phyloP scores from a whole-genome alignment of 352 stramenopile species.

The Globisporangium takayamanum region DNA sequence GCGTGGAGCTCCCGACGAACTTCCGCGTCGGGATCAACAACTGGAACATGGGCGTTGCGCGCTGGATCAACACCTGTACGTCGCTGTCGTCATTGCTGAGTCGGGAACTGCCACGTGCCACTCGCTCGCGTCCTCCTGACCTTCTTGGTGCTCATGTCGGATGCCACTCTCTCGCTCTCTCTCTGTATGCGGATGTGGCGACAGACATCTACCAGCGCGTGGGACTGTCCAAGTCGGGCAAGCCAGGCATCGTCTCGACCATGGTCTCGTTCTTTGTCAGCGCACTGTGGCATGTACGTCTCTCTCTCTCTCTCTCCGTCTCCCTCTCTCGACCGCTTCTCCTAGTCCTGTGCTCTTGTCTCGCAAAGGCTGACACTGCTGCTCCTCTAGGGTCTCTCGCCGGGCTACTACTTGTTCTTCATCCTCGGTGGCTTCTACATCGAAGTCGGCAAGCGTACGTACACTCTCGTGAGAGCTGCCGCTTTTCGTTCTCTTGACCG shows the following conservation, averaged over 20 bases:
- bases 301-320: constrained; percentile 8
- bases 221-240: constrained; percentile 71
- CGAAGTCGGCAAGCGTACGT: constrained; percentile 78
- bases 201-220: constrained; percentile 85
- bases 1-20: constrained; percentile 82
- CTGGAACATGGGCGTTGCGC: constrained; percentile 84
- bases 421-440: constrained; percentile 81
- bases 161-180: background rate
- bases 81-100: background rate
- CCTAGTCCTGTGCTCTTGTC: background rate
- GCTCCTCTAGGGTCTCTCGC: constrained; percentile 56
- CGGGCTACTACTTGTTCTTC: constrained; percentile 87
- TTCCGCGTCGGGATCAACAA: constrained; percentile 85
- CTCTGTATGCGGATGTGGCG: background rate
- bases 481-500: background rate
- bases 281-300: constrained; percentile 77
- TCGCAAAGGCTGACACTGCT: background rate
- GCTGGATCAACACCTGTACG: constrained; percentile 84
- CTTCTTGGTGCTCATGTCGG: no score
- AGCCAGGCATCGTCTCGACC: constrained; percentile 61
- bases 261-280: constrained; percentile 80
- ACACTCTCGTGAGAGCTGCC: background rate
- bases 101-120: background rate
- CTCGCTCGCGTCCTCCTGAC: background rate
- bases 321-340: constrained; percentile 3